These are phyloP conservation scores for Pseudogymnoascus sp. DNA, from an alignment of 2,329 filamentous ascomycete species.

Conservation along the genomic window DNA sequence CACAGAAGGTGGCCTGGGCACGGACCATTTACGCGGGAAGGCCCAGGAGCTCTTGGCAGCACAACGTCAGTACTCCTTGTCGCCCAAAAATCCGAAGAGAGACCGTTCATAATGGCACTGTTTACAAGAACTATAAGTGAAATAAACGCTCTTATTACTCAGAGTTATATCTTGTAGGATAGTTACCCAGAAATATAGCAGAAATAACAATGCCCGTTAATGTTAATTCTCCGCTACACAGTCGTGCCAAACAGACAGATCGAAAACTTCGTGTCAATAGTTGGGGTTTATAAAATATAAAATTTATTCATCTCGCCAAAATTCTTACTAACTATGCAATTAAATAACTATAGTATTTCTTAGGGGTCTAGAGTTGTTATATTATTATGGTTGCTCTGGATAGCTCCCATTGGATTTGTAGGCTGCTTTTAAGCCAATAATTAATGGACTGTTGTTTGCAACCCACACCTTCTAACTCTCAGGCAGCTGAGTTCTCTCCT, in stretches of 20 bases:
- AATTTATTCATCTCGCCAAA: not conserved
- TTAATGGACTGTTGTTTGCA: not conserved
- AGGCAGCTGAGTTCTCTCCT: not conserved
- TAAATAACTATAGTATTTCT: not conserved
- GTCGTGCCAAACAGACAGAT: not conserved
- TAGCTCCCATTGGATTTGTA: not conserved
- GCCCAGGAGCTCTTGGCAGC: not conserved
- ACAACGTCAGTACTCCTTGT: not conserved
- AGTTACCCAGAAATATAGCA: not conserved
- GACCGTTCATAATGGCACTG: not conserved
- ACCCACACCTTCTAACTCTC: not conserved
- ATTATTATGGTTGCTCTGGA: not conserved
- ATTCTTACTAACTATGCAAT: not conserved
- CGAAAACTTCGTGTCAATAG: not conserved
- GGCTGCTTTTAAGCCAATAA: not conserved
- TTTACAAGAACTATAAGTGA: not conserved
- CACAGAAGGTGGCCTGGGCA: not conserved
- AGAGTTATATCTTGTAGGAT: not conserved
- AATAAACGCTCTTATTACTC: not conserved
- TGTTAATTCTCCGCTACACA: not conserved
- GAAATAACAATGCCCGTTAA: not conserved
- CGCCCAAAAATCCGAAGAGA: not conserved
- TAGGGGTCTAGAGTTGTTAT: not conserved
- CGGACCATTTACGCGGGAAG: not conserved
- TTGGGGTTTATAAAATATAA: not conserved